These are phyloP conservation scores for Staphylotrichum tortipilum DNA, from an alignment of 495 filamentous ascomycete species.

Conservation along the genomic window DNA sequence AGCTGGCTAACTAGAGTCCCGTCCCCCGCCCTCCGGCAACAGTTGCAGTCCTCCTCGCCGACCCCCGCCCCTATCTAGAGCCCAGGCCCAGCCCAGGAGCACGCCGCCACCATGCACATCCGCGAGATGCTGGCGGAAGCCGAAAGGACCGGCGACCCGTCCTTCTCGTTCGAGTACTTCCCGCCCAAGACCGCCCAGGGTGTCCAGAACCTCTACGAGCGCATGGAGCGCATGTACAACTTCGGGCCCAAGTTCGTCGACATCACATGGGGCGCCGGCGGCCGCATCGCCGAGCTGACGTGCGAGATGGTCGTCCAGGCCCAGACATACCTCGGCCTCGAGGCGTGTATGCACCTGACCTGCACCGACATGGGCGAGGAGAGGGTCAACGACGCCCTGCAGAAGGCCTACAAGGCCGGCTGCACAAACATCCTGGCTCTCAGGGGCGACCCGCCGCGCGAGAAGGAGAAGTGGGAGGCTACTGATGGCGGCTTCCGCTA, in stretches of 20 bases:
- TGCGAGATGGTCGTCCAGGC: constrained; percentile 97
- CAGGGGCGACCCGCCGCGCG: constrained; percentile 88
- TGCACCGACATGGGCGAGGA: constrained; percentile 95
- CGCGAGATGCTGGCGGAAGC: constrained; percentile 83
- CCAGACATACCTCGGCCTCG: constrained; percentile 90
- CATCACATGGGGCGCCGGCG: constrained; percentile 97
- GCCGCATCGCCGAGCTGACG: constrained; percentile 80
- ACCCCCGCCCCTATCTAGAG: background rate
- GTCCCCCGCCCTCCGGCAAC: background rate
- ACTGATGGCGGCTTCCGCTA: constrained; percentile 80
- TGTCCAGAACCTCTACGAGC: constrained; percentile 98
- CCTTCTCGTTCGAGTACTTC: constrained; percentile 99
- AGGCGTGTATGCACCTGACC: constrained; percentile 98
- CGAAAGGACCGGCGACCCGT: constrained; percentile 61
- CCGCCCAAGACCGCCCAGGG: constrained; percentile 98
- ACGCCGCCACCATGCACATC: constrained; percentile 59
- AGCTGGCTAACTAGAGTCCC: background rate
- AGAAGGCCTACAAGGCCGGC: constrained; percentile 83
- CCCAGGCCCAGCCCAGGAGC: background rate
- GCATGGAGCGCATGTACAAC: constrained; percentile 97
- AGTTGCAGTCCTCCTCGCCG: background rate
- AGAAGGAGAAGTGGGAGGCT: constrained; percentile 88
- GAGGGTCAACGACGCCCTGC: constrained; percentile 82
- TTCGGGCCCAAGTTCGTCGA: constrained; percentile 94
- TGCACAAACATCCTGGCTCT: constrained; percentile 97